Percentiles rank a stretch among this genome's conserved stretches.
phyloP scores from a whole-genome alignment of 805 yeast genomes.

The Lipomyces yamanashiensis region DNA sequence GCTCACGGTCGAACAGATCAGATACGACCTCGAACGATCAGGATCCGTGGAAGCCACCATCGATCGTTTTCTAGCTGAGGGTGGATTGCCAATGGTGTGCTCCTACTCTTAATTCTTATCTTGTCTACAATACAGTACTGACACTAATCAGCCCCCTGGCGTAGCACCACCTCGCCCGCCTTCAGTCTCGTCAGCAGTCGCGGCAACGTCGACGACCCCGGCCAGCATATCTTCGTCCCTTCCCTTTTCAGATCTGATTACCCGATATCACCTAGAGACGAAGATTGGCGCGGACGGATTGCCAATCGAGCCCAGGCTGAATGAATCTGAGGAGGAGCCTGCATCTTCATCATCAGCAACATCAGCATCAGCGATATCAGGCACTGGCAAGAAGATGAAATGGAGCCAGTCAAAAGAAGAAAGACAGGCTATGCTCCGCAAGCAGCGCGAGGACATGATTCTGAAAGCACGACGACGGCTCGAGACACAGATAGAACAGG shows the following conservation, averaged over 20 bases:
- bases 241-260: conserved; percentile 26
- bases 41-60: conserved; percentile 84
- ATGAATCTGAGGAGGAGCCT: background rate
- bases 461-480: conserved; percentile 65
- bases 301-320: conserved; percentile 13
- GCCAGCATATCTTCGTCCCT: conserved; percentile 4
- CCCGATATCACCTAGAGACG: conserved; percentile 27
- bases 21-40: conserved; percentile 70
- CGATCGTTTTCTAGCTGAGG: conserved; percentile 66
- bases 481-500: conserved; percentile 26
- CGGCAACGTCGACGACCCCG: conserved; percentile 1
- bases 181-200: conserved; percentile 30
- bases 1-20: conserved; percentile 69
- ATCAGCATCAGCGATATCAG: background rate
- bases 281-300: conserved; percentile 23
- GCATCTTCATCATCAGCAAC: background rate
- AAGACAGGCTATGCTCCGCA: conserved; percentile 52
- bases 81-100: conserved; percentile 54
- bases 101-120: background rate
- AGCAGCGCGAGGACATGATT: conserved; percentile 62
- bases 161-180: conserved; percentile 4
- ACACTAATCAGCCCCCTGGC: conserved; percentile 18
- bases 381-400: conserved; percentile 32
- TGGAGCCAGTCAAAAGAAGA: conserved; percentile 54
- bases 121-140: background rate